Conservation (phyloP, 352 stramenopile species). For the Blastocystis sp. region DNA sequence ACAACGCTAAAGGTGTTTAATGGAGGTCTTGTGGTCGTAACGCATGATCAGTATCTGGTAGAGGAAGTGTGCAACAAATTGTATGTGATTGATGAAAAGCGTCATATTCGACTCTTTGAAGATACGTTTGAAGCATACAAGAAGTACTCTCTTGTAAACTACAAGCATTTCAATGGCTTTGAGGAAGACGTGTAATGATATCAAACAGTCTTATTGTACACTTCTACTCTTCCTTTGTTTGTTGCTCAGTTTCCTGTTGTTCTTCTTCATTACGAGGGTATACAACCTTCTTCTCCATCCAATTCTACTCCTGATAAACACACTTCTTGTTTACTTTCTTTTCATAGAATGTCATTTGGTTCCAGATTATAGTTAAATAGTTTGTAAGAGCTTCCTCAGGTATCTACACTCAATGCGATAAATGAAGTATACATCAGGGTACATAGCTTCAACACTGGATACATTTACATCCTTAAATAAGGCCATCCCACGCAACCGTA, state of each 20-base stretch:
- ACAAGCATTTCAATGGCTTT: slow-evolving; percentile 33
- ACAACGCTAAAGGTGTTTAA: slow-evolving; percentile 90
- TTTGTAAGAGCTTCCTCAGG: background rate
- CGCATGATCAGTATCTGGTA: slow-evolving; percentile 90
- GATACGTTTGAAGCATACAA: slow-evolving; percentile 75
- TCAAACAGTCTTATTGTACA: slow-evolving; percentile 32
- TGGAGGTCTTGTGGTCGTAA: slow-evolving; percentile 91
- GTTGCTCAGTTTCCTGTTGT: slow-evolving; percentile 72
- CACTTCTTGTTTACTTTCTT: slow-evolving; percentile 8
- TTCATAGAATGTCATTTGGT: slow-evolving; percentile 63
- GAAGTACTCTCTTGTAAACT: slow-evolving; percentile 72
- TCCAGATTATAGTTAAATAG: slow-evolving; percentile 45
- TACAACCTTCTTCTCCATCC: slow-evolving; percentile 53
- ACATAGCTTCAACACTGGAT: background rate
- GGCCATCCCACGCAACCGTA: background rate
- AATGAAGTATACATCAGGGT: background rate
- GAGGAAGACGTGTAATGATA: slow-evolving; percentile 3
- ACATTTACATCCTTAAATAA: slow-evolving; percentile 20
- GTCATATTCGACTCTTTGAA: slow-evolving; percentile 72
- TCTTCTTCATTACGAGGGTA: slow-evolving; percentile 24
- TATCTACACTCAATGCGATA: background rate
- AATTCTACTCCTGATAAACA: slow-evolving; percentile 29
- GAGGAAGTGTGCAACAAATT: slow-evolving; percentile 86
- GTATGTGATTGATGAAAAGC: slow-evolving; percentile 75
- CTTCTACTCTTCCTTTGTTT: slow-evolving; percentile 34